phyloP scores from a whole-genome alignment of 345 rosid genomes.

The Mallotus nudiflorus region DNA sequence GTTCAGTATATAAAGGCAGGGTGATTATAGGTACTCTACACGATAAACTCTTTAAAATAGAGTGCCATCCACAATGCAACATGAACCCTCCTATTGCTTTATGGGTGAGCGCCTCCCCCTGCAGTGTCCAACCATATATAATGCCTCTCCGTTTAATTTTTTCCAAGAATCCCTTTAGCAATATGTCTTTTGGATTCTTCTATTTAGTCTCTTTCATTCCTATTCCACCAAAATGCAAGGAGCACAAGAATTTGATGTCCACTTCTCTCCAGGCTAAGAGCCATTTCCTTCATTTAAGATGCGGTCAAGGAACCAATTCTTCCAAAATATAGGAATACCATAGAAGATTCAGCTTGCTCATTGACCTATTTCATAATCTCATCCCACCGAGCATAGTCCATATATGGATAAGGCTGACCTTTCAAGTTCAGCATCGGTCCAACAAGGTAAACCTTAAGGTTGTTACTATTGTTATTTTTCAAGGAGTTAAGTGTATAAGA shows the following conservation, averaged over 20 bases:
- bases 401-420: background rate
- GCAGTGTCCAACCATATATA: slow-evolving; percentile 23
- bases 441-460: background rate
- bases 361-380: no score
- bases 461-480: background rate
- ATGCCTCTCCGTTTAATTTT: slow-evolving; percentile 18
- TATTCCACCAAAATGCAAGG: background rate
- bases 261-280: no score
- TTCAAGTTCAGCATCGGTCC: slow-evolving; percentile 1
- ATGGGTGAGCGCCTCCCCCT: no score
- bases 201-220: background rate
- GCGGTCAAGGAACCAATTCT: no score
- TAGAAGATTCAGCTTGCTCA: no score
- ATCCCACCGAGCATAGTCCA: background rate
- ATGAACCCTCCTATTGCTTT: no score
- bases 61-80: no score
- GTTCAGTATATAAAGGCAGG: slow-evolving; percentile 29
- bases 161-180: slow-evolving; percentile 23
- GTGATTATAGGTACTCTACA: no score
- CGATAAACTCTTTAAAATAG: no score
- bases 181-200: background rate
- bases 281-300: no score
- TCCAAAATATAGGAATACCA: no score
- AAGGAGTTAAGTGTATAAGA: background rate
- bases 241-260: slow-evolving; percentile 27